Percentiles rank a stretch among this genome's conserved stretches.
Evolutionary conservation across 2,329 filamentous ascomycete genomes (phyloP).

Genomic region (Blastomyces parvus): DNA sequence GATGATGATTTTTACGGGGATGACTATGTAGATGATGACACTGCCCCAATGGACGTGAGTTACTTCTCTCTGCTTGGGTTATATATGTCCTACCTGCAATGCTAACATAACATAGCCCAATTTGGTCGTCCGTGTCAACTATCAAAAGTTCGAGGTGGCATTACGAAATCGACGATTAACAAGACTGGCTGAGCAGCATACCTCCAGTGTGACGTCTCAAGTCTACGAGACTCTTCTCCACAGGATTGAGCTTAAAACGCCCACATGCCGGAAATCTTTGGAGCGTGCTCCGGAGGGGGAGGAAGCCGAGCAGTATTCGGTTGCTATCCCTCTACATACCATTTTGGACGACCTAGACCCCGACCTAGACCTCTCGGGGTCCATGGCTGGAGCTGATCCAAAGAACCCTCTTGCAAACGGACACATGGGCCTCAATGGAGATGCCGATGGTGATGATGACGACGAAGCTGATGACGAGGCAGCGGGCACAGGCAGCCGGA

Average conservation of each 20-base stretch:
- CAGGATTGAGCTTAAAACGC: conserved; percentile 58
- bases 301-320: conserved; percentile 33
- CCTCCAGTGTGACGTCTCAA: conserved; percentile 64
- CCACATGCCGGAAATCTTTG: conserved; percentile 49
- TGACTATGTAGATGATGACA: conserved; percentile 28
- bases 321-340: conserved; percentile 27
- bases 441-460: conserved; percentile 41
- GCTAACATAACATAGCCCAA: conserved; percentile 46
- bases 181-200: conserved; percentile 58
- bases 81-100: neutral
- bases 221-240: conserved; percentile 68
- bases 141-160: conserved; percentile 72
- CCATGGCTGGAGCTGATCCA: conserved; percentile 27
- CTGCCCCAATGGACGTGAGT: conserved; percentile 32
- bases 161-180: conserved; percentile 71
- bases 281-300: conserved; percentile 35
- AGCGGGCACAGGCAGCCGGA: conserved; percentile 45
- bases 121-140: conserved; percentile 69
- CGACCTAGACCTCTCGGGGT: conserved; percentile 28
- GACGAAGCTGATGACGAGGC: conserved; percentile 37
- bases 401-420: conserved; percentile 22
- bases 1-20: conserved; percentile 24
- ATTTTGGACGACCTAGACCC: conserved; percentile 31
- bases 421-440: conserved; percentile 36
- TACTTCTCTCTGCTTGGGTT: neutral